Base-by-base conservation (phyloP, 108 stramenopile genomes). In the Fistulifera solaris region DNA sequence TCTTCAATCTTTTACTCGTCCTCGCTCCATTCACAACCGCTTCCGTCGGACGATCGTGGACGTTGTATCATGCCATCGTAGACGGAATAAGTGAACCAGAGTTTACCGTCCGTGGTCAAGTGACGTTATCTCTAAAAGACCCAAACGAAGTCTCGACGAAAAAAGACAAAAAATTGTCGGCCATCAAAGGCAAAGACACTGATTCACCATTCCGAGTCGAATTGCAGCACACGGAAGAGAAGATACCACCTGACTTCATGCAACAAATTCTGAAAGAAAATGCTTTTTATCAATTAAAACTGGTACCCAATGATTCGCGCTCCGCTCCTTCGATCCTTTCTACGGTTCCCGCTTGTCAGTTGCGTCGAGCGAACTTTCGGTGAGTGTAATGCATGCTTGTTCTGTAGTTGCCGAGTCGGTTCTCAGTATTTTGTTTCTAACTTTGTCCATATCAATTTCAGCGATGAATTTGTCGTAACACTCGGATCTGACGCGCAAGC, bases 381-480 rank as follows among this genome's bases (percentile, higher is more conserved):
- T 71, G 41, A 19, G 68, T 55, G 2, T 15, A 16, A 18, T 2
- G 15, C 16, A 4, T 14, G 47, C 11, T 3, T 16, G 1, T 27
- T 1, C 39, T 23, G 27, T 10, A 26, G 48, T 58, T 23, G 15
- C 25, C 58, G 1, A 14, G 3, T 39, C 21, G n/a, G 5, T 7
- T 49, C 42, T 45, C 22, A 4, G 12, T 35, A 6, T 39, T 2
- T 11, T 15, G 24, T 58, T 58, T 23, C 8, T 7, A 7, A 38
- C n/a, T 17, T 12, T 19, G 8, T 35, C 31, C 8, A 6, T 35
- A 35, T 8, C 8, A 6, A 35, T 35, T 35, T 3, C 31, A 35
- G 82, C n/a, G 88, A 89, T 44, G 77, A 83, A 62, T 72, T 85
- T 45, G 62, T 58, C 0, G 27, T 89, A 10, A 79, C 80, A 7